Conservation (phyloP, 177 flowering plant species). For the Vitis hybrid region DNA sequence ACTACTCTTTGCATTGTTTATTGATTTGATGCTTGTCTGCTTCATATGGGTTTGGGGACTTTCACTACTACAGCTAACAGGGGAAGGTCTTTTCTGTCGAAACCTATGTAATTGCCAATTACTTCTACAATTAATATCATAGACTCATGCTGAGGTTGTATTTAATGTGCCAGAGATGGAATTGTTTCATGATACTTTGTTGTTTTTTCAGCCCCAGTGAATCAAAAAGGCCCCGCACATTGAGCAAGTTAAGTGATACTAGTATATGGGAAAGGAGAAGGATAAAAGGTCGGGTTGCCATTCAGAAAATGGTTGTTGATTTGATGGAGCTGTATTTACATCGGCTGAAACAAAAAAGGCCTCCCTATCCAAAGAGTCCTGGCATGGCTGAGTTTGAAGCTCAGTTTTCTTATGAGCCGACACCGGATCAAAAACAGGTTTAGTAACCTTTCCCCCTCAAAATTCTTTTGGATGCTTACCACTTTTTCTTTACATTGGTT, state of each 20-base stretch:
- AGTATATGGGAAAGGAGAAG: conserved; percentile 87
- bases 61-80: no score
- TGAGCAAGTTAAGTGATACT: conserved; percentile 85
- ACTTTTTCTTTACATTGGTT: no score
- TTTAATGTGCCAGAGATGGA: neutral
- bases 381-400: conserved; percentile 61
- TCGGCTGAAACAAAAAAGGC: conserved; percentile 80
- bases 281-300: conserved; percentile 85
- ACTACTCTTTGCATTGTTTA: no score
- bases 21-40: no score
- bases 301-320: conserved; percentile 97
- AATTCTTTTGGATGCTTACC: neutral
- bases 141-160: neutral
- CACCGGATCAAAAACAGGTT: conserved; percentile 94
- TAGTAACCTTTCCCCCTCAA: neutral
- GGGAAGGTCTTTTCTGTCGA: neutral
- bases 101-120: neutral
- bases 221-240: conserved; percentile 63
- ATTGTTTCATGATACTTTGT: conserved; percentile 4
- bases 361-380: conserved; percentile 73
- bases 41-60: no score
- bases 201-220: conserved; percentile 75
- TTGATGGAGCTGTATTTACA: conserved; percentile 94
- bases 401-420: conserved; percentile 83
- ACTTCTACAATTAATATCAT: neutral